Conservation (phyloP, 2,329 filamentous ascomycete genomes). For the Exophiala sp. region DNA sequence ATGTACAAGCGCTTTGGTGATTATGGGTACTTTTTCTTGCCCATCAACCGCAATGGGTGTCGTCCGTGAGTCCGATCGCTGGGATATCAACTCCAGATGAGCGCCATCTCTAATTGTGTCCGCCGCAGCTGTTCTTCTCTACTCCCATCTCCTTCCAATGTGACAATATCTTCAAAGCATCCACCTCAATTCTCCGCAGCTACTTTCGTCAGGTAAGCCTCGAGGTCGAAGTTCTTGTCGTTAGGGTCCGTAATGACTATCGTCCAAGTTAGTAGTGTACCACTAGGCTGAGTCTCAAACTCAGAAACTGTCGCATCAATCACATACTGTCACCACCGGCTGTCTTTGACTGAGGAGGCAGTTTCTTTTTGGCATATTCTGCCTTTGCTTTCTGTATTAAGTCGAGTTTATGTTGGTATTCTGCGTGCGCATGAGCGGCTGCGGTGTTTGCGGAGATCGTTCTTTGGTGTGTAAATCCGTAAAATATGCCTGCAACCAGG, state of each 20-base stretch:
- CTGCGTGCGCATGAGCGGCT: slow-evolving; percentile 67
- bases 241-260: slow-evolving; percentile 71
- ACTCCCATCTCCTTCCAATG: background rate
- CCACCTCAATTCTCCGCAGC: slow-evolving; percentile 24
- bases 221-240: slow-evolving; percentile 89
- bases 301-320: background rate
- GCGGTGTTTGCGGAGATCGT: slow-evolving; percentile 70
- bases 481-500: slow-evolving; percentile 85
- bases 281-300: background rate
- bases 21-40: slow-evolving; percentile 11
- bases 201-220: slow-evolving; percentile 64
- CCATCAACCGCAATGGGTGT: slow-evolving; percentile 1
- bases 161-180: background rate
- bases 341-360: slow-evolving; percentile 45
- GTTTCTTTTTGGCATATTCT: slow-evolving; percentile 78
- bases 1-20: slow-evolving; percentile 21
- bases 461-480: slow-evolving; percentile 92
- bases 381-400: slow-evolving; percentile 92
- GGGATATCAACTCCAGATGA: slow-evolving; percentile 19
- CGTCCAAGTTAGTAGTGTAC: slow-evolving; percentile 25
- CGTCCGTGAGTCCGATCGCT: slow-evolving; percentile 8
- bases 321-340: slow-evolving; percentile 37
- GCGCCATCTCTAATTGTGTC: slow-evolving; percentile 18
- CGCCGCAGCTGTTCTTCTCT: slow-evolving; percentile 4
- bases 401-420: slow-evolving; percentile 86